Base-by-base conservation (phyloP, 2,329 filamentous ascomycete species). In the Cladophialophora immunda region DNA sequence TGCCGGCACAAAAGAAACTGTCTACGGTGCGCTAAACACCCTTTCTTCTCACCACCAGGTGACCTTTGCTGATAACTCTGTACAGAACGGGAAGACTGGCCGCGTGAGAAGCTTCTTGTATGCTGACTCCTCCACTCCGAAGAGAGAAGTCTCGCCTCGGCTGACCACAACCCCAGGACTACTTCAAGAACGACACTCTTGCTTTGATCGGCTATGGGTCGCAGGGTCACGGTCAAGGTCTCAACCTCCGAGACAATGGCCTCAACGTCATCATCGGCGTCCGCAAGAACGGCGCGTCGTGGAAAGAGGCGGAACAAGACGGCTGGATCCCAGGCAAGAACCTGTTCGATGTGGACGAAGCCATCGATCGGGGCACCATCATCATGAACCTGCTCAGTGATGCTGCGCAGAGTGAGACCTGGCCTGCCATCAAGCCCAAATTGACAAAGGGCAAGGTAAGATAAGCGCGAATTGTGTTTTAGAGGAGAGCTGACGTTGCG, bases 111-210 rank as follows among this genome's bases (percentile, higher is more conserved):
- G 91, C 93, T 99, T 80, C 86, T 95, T 81, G 92, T 95, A 84
- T 85, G 90, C 88, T 77, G 17, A 53, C 36, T 19, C 53, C 27
- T 50, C 80, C 67, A 38, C 13, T 58, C 15, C 54, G 15, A 32
- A 15, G 38, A 41, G 17, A 41, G 9, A 41, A 19, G 2, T 7
- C 17, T 11, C 19, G n/a, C 66, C 62, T 57, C 57, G 32, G 34
- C 68, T 73, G 36, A 73, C 65, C 50, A 29, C 9, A 65, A 25
- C 7, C 63, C 38, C 75, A 97, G 92, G 93, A 98, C 73, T 99
- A 94, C 90, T 99, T 99, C 92, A 98, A 98, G 89, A 89, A 99
- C 85, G 95, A 99, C 84, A 98, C 94, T 75, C 92, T 99, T 76
- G 95, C 95, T 79, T 91, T 99, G 79, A 99, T 99, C 83, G 95